phyloP scores from a whole-genome alignment of 331 rosid species.

The Phaseolus coccineus region DNA sequence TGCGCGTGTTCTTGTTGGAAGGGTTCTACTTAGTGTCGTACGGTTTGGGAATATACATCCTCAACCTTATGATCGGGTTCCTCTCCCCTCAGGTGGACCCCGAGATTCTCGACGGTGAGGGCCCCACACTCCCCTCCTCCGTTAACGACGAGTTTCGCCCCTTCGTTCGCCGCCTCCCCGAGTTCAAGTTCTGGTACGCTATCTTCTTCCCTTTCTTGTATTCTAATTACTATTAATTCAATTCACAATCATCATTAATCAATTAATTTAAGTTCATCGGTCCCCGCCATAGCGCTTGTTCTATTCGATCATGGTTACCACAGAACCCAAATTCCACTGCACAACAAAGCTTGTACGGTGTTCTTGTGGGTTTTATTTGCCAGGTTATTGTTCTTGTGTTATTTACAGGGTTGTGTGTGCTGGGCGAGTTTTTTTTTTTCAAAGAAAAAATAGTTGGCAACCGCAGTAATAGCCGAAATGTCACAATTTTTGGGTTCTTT shows the following conservation, averaged over 20 bases:
- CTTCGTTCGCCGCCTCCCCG: conserved; percentile 95
- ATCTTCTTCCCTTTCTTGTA: not conserved
- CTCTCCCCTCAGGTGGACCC: conserved; percentile 99
- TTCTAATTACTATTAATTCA: not conserved
- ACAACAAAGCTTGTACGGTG: not conserved
- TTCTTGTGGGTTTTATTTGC: not conserved
- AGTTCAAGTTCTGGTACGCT: conserved; percentile 92
- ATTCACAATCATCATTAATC: not conserved
- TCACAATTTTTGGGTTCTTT: not conserved
- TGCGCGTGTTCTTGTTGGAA: conserved; percentile 78
- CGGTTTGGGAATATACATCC: conserved; percentile 89
- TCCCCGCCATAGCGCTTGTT: not conserved
- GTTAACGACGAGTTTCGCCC: conserved; percentile 95
- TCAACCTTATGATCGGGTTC: conserved; percentile 89
- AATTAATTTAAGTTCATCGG: not conserved
- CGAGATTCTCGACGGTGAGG: conserved; percentile 71
- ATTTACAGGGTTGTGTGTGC: not conserved
- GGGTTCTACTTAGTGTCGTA: conserved; percentile 95
- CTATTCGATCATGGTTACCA: not conserved
- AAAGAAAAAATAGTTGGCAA: not conserved
- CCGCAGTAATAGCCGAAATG: not conserved
- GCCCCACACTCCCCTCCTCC: conserved; percentile 82
- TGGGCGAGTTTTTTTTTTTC: not conserved
- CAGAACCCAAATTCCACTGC: not conserved
- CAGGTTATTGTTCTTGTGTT: not conserved